Evolutionary conservation across 2,329 filamentous ascomycete species (phyloP).

Genomic region (Trichoderma sp.): DNA sequence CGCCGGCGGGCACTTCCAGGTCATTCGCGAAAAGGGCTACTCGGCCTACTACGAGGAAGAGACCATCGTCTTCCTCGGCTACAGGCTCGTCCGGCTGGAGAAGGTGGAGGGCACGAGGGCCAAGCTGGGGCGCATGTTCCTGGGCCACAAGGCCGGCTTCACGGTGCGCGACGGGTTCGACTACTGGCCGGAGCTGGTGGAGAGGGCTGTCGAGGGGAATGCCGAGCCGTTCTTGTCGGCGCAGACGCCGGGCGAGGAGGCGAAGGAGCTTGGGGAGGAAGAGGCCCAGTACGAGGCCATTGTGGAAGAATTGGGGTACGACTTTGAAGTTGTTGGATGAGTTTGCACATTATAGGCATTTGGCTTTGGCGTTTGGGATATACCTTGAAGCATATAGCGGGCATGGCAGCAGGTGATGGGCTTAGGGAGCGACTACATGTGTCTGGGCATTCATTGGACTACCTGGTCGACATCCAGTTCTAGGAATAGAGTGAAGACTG

Average conservation of each 20-base stretch:
- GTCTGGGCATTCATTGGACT: too few relatives aligned
- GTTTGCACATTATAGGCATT: neutral
- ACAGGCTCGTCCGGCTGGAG: conserved; percentile 36
- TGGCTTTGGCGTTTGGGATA: conserved; percentile 1
- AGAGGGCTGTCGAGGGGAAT: conserved; percentile 34
- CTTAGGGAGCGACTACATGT: too few relatives aligned
- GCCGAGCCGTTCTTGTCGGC: conserved; percentile 32
- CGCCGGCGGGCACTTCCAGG: conserved; percentile 29
- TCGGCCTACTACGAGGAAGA: conserved; percentile 36
- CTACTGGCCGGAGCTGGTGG: conserved; percentile 36
- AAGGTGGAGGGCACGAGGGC: conserved; percentile 36
- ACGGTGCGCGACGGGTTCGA: conserved; percentile 35
- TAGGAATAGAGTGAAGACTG: too few relatives aligned
- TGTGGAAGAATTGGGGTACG: conserved; percentile 28
- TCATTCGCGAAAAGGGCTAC: conserved; percentile 34
- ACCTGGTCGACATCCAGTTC: too few relatives aligned
- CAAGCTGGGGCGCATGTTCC: conserved; percentile 44
- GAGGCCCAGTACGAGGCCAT: conserved; percentile 28
- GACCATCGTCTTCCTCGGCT: conserved; percentile 38
- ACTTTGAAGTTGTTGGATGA: conserved; percentile 29
- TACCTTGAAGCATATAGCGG: neutral
- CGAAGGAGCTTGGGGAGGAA: conserved; percentile 20
- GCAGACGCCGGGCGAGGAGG: conserved; percentile 17
- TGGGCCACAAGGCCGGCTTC: conserved; percentile 47
- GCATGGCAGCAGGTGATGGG: neutral